phyloP scores from a whole-genome alignment of 352 stramenopile genomes.

The Globisporangium orthogonon region DNA sequence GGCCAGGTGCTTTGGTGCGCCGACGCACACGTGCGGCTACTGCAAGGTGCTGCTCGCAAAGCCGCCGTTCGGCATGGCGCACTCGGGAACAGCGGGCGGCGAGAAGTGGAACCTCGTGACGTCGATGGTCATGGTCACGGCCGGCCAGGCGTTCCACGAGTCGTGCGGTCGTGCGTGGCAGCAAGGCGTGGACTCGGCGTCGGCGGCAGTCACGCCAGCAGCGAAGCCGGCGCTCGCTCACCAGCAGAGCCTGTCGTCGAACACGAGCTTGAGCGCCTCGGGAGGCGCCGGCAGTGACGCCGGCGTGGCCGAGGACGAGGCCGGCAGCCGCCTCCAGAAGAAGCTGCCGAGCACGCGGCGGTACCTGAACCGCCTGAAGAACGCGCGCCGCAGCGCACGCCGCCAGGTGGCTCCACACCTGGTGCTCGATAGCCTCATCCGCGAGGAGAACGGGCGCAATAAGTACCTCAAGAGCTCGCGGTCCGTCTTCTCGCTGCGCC shows the following conservation, averaged over 20 bases:
- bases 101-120: slow-evolving; percentile 85
- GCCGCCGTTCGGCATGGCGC: slow-evolving; percentile 79
- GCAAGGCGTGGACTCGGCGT: slow-evolving; percentile 50
- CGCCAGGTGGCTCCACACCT: slow-evolving; percentile 63
- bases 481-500: slow-evolving; percentile 61
- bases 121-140: slow-evolving; percentile 78
- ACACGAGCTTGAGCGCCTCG: slow-evolving; percentile 21
- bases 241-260: slow-evolving; percentile 27
- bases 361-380: slow-evolving; percentile 78
- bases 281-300: slow-evolving; percentile 1
- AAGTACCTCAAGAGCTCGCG: slow-evolving; percentile 83
- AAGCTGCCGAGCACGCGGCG: slow-evolving; percentile 76
- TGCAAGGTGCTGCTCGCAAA: slow-evolving; percentile 79
- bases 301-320: slow-evolving; percentile 33
- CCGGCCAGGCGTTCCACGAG: slow-evolving; percentile 80
- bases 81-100: slow-evolving; percentile 48
- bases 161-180: slow-evolving; percentile 84
- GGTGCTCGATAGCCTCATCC: slow-evolving; percentile 76
- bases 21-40: slow-evolving; percentile 72
- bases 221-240: slow-evolving; percentile 24
- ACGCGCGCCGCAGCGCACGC: slow-evolving; percentile 49
- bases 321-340: slow-evolving; percentile 48
- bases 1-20: slow-evolving; percentile 62
- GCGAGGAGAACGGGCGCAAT: slow-evolving; percentile 70
- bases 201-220: background rate